Conservation (phyloP, 306 rosid species). For the Corylus heterophylla region DNA sequence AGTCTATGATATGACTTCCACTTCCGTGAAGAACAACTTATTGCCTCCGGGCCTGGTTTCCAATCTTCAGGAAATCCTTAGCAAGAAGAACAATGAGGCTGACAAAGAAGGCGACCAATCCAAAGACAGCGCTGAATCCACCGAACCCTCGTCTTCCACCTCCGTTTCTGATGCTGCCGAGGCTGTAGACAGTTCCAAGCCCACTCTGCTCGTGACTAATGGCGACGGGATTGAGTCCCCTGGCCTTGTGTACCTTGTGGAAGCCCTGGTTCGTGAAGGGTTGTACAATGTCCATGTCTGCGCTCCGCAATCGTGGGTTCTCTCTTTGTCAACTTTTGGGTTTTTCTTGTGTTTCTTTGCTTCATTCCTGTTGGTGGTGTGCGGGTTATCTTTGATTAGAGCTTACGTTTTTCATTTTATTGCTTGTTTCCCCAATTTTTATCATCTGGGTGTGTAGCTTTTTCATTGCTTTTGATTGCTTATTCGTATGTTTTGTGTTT, state of each 20-base stretch:
- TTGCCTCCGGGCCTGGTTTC: slow-evolving; percentile 93
- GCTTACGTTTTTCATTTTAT: slow-evolving; percentile 1
- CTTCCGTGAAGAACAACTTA: slow-evolving; percentile 52
- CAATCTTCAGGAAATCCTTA: slow-evolving; percentile 75
- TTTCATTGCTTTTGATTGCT: not conserved
- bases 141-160: slow-evolving; percentile 48
- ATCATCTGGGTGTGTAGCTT: slow-evolving; percentile 4
- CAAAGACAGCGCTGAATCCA: slow-evolving; percentile 37
- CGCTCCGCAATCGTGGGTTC: slow-evolving; percentile 98
- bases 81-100: slow-evolving; percentile 37
- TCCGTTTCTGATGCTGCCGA: slow-evolving; percentile 30
- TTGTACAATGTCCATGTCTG: slow-evolving; percentile 85
- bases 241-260: slow-evolving; percentile 69
- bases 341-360: not conserved
- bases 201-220: slow-evolving; percentile 69
- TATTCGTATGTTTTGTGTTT: not conserved
- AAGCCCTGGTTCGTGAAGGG: slow-evolving; percentile 74
- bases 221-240: slow-evolving; percentile 80
- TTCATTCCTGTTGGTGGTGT: not conserved
- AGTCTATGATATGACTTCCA: slow-evolving; percentile 40
- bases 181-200: slow-evolving; percentile 46
- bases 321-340: slow-evolving; percentile 1
- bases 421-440: slow-evolving; percentile 1
- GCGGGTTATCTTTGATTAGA: not conserved
- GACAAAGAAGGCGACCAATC: slow-evolving; percentile 33